Evolutionary conservation across 2,329 filamentous ascomycete genomes (phyloP).

Genomic region (Fusarium brevicatenulatum): DNA sequence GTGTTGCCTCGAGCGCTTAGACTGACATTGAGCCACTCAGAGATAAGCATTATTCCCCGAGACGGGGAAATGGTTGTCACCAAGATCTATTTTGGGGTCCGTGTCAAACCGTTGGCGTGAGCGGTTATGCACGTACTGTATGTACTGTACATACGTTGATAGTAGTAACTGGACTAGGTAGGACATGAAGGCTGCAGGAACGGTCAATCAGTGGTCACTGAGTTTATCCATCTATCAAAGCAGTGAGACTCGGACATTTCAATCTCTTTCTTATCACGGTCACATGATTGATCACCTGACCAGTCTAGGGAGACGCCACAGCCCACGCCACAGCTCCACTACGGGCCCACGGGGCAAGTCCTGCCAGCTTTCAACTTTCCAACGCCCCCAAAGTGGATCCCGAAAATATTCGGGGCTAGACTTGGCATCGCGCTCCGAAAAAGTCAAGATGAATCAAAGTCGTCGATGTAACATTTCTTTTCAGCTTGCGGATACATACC

Average conservation of each 20-base stretch:
- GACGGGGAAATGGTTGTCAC: conserved; percentile 23
- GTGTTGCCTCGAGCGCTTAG: conserved; percentile 39
- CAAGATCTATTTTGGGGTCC: conserved; percentile 29
- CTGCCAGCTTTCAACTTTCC: not conserved
- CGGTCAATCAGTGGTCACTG: not conserved
- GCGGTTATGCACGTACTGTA: conserved; percentile 30
- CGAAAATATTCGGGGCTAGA: conserved; percentile 40
- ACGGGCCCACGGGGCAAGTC: no score
- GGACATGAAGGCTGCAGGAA: conserved; percentile 1
- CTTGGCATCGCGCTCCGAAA: conserved; percentile 26
- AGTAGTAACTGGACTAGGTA: no score
- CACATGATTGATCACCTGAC: conserved; percentile 31
- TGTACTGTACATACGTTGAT: not conserved
- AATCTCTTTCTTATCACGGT: not conserved
- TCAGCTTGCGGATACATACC: conserved; percentile 40
- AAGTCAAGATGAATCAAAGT: conserved; percentile 30
- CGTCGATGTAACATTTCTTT: conserved; percentile 38
- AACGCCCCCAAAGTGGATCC: conserved; percentile 23
- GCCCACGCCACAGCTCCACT: conserved; percentile 6
- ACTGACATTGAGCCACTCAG: conserved; percentile 32
- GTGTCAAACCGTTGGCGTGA: conserved; percentile 28
- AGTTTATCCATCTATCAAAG: not conserved
- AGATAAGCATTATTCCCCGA: not conserved
- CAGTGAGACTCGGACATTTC: no score
- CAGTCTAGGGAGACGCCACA: not conserved